A percentile compares a stretch with the other conserved stretches of the same genome.
Conservation (phyloP, 2,329 filamentous ascomycete genomes). For the Fusarium sp. region DNA sequence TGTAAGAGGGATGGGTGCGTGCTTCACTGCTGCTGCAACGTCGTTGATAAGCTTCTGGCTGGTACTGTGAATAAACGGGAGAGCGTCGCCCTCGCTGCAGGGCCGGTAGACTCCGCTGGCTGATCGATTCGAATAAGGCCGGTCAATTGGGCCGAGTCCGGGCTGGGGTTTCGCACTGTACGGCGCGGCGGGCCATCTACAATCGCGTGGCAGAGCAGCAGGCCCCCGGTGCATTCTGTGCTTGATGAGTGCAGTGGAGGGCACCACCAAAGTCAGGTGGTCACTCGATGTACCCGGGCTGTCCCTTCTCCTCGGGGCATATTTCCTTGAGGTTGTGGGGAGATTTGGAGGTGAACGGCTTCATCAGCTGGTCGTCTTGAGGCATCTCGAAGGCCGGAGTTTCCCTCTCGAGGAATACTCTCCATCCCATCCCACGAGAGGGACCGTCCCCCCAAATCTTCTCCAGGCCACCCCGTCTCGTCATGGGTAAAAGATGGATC, state of each 20-base stretch:
- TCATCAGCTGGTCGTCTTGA: conserved; percentile 9
- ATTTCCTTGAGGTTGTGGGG: conserved; percentile 30
- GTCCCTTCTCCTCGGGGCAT: conserved; percentile 5
- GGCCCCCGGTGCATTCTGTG: conserved; percentile 11
- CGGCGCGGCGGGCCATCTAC: not conserved
- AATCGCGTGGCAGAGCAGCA: conserved; percentile 17
- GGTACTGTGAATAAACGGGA: conserved; percentile 7
- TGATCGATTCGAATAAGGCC: conserved; percentile 33
- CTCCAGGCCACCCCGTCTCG: not conserved
- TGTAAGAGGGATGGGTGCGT: not conserved
- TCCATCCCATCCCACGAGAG: not conserved
- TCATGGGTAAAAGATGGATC: not conserved
- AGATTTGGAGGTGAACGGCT: conserved; percentile 23
- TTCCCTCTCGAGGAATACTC: conserved; percentile 31
- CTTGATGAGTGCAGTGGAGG: conserved; percentile 21
- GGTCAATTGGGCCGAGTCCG: conserved; percentile 43
- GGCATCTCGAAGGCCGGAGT: conserved; percentile 31
- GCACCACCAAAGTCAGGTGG: conserved; percentile 35
- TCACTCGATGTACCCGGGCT: conserved; percentile 22
- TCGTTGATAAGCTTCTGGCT: conserved; percentile 12
- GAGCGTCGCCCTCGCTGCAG: conserved; percentile 18
- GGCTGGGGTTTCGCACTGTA: conserved; percentile 34
- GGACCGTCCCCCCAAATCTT: not conserved
- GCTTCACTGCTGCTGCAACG: conserved; percentile 15
- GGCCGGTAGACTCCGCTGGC: conserved; percentile 24